These are phyloP conservation scores for Litchi chinensis DNA, from an alignment of 345 rosid species.

Conservation along the genomic window DNA sequence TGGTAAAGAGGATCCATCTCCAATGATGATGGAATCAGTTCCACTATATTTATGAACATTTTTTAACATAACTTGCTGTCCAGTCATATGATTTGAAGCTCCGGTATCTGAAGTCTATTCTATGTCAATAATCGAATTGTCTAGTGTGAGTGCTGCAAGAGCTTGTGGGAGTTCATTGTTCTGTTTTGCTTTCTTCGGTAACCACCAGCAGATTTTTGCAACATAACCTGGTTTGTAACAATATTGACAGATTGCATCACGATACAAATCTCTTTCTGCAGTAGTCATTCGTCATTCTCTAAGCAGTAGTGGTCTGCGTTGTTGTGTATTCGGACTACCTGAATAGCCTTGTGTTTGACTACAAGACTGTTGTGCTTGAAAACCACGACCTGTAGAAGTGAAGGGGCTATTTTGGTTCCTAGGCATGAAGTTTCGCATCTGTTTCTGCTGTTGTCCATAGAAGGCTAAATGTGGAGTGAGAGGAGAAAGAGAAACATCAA, in stretches of 20 bases:
- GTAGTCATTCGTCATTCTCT: background rate
- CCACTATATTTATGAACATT: background rate
- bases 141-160: background rate
- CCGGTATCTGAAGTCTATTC: background rate
- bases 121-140: background rate
- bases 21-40: background rate
- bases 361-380: conserved; percentile 5
- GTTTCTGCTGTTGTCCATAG: conserved; percentile 6
- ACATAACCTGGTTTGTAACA: background rate
- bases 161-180: conserved; percentile 5
- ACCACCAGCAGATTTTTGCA: background rate
- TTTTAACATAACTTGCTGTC: background rate
- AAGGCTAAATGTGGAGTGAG: conserved; percentile 17
- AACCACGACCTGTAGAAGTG: conserved; percentile 6
- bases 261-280: background rate
- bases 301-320: background rate
- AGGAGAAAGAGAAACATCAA: background rate
- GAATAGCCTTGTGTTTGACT: background rate
- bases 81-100: background rate
- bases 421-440: background rate
- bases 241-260: background rate
- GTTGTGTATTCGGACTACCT: background rate
- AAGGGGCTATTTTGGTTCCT: background rate
- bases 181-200: background rate
- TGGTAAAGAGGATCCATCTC: conserved; percentile 1